These are phyloP conservation scores for Wickerhamiella domercqiae DNA, from an alignment of 805 yeast species.

Conservation along the genomic window DNA sequence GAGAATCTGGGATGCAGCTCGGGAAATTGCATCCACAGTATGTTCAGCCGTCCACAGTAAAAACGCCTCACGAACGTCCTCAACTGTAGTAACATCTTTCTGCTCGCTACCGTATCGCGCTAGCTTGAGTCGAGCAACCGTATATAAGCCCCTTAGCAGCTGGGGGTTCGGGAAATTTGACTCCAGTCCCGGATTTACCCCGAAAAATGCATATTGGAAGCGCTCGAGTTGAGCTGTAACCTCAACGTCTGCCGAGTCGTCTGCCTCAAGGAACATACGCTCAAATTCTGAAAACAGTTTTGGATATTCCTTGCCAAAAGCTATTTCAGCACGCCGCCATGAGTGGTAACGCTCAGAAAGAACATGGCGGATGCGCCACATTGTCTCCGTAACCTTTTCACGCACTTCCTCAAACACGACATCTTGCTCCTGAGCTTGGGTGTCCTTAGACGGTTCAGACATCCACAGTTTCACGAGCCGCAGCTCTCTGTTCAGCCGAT, in stretches of 20 bases:
- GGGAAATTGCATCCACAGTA: conserved; percentile 26
- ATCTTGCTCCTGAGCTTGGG: conserved; percentile 5
- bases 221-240: conserved; percentile 59
- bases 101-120: conserved; percentile 31
- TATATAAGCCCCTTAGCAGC: conserved; percentile 52
- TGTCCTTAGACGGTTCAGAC: conserved; percentile 15
- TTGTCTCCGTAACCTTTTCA: conserved; percentile 39
- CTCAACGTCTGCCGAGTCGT: conserved; percentile 39
- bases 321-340: conserved; percentile 40
- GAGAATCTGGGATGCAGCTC: conserved; percentile 28
- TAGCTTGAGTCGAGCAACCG: conserved; percentile 53
- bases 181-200: conserved; percentile 58
- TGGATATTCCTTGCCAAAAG: conserved; percentile 26
- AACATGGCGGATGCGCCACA: conserved; percentile 75
- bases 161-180: conserved; percentile 42
- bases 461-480: conserved; percentile 34
- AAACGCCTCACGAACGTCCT: conserved; percentile 33
- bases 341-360: conserved; percentile 73
- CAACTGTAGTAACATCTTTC: conserved; percentile 12
- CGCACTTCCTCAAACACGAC: conserved; percentile 22
- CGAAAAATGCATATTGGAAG: conserved; percentile 67
- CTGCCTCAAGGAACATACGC: conserved; percentile 38
- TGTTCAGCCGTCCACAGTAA: conserved; percentile 34
- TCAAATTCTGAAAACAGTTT: conserved; percentile 43
- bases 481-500: conserved; percentile 59